A percentile compares a stretch with the other conserved stretches of the same genome.
Conservation (phyloP, 306 rosid species). For the Malus orientalis region DNA sequence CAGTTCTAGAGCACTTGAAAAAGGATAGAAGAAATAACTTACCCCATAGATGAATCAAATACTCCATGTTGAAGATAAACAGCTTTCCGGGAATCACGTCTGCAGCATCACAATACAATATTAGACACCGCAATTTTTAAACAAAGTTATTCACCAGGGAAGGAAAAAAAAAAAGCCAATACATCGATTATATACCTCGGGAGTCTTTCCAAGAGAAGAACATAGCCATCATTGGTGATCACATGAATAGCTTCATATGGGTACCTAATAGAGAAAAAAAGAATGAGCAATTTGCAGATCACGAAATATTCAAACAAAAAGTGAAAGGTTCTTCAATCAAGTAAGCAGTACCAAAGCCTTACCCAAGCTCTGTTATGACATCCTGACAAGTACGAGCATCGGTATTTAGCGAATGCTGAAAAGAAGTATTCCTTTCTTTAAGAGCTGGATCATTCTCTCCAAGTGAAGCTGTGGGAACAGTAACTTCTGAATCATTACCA, state of each 20-base stretch:
- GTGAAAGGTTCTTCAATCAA: constrained; percentile 1
- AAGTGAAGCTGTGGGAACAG: constrained; percentile 35
- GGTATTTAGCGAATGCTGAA: constrained; percentile 61
- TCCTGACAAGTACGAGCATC: constrained; percentile 94
- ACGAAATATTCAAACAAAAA: not conserved
- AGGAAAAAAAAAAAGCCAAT: not conserved
- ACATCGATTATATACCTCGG: constrained; percentile 51
- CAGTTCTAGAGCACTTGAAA: not conserved
- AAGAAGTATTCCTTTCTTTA: constrained; percentile 33
- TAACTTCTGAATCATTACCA: constrained; percentile 14
- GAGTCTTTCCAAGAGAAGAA: constrained; percentile 86
- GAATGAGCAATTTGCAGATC: constrained; percentile 9
- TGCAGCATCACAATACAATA: constrained; percentile 36
- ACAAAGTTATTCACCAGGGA: not conserved
- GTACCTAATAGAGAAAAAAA: constrained; percentile 40
- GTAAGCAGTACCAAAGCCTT: constrained; percentile 11
- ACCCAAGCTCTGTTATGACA: constrained; percentile 96
- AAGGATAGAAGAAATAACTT: constrained; percentile 21
- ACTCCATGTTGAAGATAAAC: constrained; percentile 91
- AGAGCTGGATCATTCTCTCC: constrained; percentile 52
- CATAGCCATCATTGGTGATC: constrained; percentile 81
- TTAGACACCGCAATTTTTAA: not conserved
- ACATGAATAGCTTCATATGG: constrained; percentile 91
- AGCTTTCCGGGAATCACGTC: constrained; percentile 83
- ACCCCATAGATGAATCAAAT: constrained; percentile 96